Conservation (phyloP, 768 basidiomycete genomes). For the Tephrocybe sp. region DNA sequence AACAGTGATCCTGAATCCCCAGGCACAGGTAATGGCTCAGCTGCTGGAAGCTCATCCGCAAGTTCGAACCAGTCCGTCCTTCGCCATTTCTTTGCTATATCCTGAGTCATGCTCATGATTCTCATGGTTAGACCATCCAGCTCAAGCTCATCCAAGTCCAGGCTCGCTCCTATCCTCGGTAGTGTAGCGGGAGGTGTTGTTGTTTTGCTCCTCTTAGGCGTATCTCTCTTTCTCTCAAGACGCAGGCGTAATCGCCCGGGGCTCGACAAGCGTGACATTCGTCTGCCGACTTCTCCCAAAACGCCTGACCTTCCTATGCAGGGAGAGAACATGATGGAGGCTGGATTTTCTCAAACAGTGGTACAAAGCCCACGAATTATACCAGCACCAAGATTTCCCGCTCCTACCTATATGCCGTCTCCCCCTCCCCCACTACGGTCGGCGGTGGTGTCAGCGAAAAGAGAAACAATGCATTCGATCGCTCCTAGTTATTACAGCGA, state of each 20-base stretch:
- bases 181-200: slow-evolving; percentile 24
- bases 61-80: slow-evolving; percentile 1
- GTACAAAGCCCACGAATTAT: slow-evolving; percentile 2
- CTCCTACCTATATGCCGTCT: slow-evolving; percentile 25
- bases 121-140: slow-evolving; percentile 3
- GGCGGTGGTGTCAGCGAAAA: not conserved
- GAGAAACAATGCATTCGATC: slow-evolving; percentile 28
- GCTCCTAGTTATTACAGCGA: slow-evolving; percentile 42
- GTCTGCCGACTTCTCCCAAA: slow-evolving; percentile 19
- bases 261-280: slow-evolving; percentile 23
- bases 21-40: not conserved
- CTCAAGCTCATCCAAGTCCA: not conserved
- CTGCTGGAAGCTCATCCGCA: not conserved
- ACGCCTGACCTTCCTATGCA: slow-evolving; percentile 37
- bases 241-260: slow-evolving; percentile 14
- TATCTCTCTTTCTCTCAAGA: slow-evolving; percentile 27
- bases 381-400: slow-evolving; percentile 19
- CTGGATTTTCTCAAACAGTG: slow-evolving; percentile 17
- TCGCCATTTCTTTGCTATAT: not conserved
- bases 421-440: slow-evolving; percentile 6
- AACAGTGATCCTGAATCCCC: not conserved
- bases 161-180: slow-evolving; percentile 11
- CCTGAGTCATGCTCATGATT: not conserved
- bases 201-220: slow-evolving; percentile 21
- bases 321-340: slow-evolving; percentile 27